Evolutionary conservation across 169 alveolate genomes (phyloP).

Genomic region (Neospora caninum): DNA sequence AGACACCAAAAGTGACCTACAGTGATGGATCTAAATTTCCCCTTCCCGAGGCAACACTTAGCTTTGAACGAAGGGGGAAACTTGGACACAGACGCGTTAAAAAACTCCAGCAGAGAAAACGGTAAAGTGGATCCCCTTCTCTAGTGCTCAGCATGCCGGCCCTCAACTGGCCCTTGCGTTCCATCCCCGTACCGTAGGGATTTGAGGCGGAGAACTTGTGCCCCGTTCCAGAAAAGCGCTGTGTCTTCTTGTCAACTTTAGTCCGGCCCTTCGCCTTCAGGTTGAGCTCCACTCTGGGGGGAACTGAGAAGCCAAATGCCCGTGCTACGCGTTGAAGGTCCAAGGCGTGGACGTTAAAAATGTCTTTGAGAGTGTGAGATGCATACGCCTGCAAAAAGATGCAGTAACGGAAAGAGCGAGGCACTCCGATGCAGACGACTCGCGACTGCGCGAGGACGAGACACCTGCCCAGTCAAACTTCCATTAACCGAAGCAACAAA

Average conservation of each 20-base stretch:
- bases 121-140: no score
- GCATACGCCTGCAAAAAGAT: constrained; percentile 88
- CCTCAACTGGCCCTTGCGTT: no score
- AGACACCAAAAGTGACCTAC: neutral
- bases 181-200: constrained; percentile 70
- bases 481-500: neutral
- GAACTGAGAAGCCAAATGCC: constrained; percentile 80
- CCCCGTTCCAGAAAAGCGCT: constrained; percentile 64
- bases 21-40: no score
- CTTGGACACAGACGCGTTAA: no score
- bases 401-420: constrained; percentile 9
- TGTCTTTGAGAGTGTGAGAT: constrained; percentile 95
- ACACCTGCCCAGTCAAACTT: neutral
- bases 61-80: no score
- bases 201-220: constrained; percentile 76
- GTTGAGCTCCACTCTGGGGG: constrained; percentile 74
- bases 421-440: neutral
- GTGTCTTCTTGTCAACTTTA: constrained; percentile 54
- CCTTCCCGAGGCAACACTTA: no score
- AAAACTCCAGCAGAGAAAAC: no score
- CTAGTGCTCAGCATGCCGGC: no score
- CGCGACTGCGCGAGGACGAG: neutral
- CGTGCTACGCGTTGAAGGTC: constrained; percentile 95
- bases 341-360: constrained; percentile 95
- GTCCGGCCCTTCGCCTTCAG: constrained; percentile 63